Conservation (phyloP, 108 stramenopile genomes). For the Aurantiochytrium sp. region DNA sequence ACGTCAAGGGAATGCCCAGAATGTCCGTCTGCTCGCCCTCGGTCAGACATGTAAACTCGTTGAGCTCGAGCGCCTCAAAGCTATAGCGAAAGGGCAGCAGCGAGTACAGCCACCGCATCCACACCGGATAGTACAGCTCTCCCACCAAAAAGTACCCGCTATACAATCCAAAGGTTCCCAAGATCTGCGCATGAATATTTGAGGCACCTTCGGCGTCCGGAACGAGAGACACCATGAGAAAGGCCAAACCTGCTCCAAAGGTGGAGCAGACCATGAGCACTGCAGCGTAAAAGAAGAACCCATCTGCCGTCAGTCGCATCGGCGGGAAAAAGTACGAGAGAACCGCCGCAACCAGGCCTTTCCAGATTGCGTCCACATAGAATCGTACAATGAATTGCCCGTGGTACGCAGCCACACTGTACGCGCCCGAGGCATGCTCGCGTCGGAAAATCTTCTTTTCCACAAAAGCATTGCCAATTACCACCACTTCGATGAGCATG, state of each 20-base stretch:
- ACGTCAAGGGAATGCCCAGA: not conserved
- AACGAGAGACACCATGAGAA: conserved; percentile 2
- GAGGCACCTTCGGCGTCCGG: conserved; percentile 1
- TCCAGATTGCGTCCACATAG: conserved; percentile 11
- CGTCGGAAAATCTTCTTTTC: conserved; percentile 1
- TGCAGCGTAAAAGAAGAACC: not conserved
- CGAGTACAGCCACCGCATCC: not conserved
- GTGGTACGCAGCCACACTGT: not conserved
- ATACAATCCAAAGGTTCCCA: not conserved
- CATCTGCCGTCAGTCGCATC: not conserved
- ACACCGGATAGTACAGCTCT: not conserved
- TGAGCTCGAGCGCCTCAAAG: conserved; percentile 10
- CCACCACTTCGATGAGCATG: conserved; percentile 6
- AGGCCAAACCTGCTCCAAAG: not conserved
- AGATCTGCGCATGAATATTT: not conserved
- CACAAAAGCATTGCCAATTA: not conserved
- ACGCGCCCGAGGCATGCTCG: not conserved
- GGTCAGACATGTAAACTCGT: not conserved
- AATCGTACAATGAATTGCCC: not conserved
- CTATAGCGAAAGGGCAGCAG: not conserved
- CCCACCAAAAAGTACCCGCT: not conserved
- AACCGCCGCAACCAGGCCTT: not conserved
- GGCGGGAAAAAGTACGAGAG: conserved; percentile 14
- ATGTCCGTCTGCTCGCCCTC: not conserved
- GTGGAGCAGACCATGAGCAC: conserved; percentile 4